Evolutionary conservation across 208 protist genomes (phyloP), one percentile per base, ranked within the genome.

Genomic region (Trypanosoma conorhini): DNA sequence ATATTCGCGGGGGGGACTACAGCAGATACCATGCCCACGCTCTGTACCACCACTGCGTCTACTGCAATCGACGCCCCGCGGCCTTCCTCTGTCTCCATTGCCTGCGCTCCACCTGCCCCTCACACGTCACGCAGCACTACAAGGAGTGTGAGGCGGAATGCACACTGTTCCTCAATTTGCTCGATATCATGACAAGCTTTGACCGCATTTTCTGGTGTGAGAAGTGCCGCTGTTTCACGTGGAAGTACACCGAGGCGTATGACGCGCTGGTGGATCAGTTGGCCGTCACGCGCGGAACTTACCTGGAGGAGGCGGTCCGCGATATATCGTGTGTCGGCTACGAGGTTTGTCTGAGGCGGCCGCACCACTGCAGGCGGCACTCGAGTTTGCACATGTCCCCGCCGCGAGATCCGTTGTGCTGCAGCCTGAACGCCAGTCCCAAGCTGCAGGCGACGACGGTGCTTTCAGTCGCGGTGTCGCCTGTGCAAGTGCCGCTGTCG

Each of bases 181-280:
- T 87, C 15, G 88, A 93, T 62, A 88, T 93, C 63, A 89, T 83
- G 80, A 88, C 76, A 30, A 89, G 83, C 76, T 93, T 83, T 60
- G 80, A 90, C 59, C 82, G 88, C 46, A 79, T 91, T 46, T 93
- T 91, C 56, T 93, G 88, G 88, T 93, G 88, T 63, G 88, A 93
- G 67, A 75, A 72, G 70, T 93, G 88, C 44, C 55, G 63, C 57
- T 74, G 71, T 28, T 93, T 93, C 71, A 93, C 88, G 26, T 93
- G 85, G 83, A 81, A 80, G 67, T 73, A 93, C 69, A 91, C 85
- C 31, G 85, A 91, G 71, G 56, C 88, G 15, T 93, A 93, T 74
- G 88, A 93, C 61, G 40, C 77, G 55, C 64, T 93, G 24, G 85
- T 89, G n/a, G 88, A 93, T 56, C 85, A 85, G 46, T 58, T 93